Evolutionary conservation across 2,329 filamentous ascomycete species (phyloP).

Genomic region (Sporothrix variecibatus): DNA sequence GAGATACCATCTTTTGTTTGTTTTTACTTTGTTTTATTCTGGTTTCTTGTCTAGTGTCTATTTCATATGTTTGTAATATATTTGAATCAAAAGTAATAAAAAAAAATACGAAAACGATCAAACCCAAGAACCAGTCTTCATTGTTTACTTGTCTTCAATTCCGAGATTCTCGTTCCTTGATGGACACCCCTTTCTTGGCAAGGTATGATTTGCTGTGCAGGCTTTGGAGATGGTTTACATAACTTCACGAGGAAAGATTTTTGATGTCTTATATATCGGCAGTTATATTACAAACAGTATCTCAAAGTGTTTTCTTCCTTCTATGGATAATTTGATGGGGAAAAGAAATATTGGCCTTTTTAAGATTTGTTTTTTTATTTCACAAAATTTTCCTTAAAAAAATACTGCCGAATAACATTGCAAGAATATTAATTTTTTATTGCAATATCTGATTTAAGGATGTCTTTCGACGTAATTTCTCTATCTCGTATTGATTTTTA

Average conservation of each 20-base stretch:
- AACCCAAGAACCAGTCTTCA: neutral
- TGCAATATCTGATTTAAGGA: too few species aligned
- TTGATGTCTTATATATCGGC: neutral
- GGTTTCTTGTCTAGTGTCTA: neutral
- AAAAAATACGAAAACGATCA: neutral
- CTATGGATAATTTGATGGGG: too few species aligned
- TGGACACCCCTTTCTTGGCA: neutral
- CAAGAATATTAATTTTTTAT: too few species aligned
- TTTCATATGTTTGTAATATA: neutral
- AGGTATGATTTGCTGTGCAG: neutral
- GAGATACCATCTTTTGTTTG: slow-evolving; percentile 18
- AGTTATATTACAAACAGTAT: too few species aligned
- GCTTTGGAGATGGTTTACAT: neutral
- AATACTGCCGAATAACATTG: too few species aligned
- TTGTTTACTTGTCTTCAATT: neutral
- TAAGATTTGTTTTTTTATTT: too few species aligned
- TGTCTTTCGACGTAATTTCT: too few species aligned
- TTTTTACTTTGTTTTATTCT: neutral
- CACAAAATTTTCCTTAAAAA: too few species aligned
- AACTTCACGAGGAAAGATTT: neutral
- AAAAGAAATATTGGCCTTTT: too few species aligned
- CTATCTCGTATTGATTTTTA: neutral
- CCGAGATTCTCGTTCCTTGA: neutral
- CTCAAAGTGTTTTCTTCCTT: neutral
- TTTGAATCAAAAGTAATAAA: neutral